Evolutionary conservation across 352 stramenopile genomes (phyloP), one percentile per base, ranked within the genome.

Genomic region (Aphanomyces cochlioides): DNA sequence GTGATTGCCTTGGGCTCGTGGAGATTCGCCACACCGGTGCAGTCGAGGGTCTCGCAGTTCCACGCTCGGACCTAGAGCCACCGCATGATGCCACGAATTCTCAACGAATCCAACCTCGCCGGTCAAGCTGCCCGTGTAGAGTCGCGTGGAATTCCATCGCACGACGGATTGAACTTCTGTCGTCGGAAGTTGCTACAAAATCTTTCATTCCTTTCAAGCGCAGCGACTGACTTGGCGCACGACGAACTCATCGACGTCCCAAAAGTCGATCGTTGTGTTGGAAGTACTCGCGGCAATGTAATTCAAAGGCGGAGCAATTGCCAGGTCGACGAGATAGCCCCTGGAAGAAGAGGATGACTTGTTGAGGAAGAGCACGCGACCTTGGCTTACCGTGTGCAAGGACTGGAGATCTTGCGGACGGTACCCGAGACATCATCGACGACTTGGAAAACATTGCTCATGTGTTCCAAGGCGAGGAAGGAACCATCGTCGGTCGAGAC

Each of bases 251-350:
- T 17, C 10, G 38, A 17, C 43, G 41, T 67, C 59, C 59, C 59
- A 67, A 37, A 53, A 67, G 19, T 67, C 48, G 59, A 67, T 67
- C 4, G 59, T 67, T 12, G 59, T 50, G 59, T 38, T 50, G 19
- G 39, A 57, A 17, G 59, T 67, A 40, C 40, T 67, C 13, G 13
- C 43, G 41, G 56, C 40, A 13, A 67, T 50, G 41, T 67, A 67
- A 56, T 67, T 45, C 39, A 48, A 15, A 17, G 41, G 19, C 5
- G 59, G 59, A 4, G 43, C 59, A 45, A 36, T 5, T 3, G 38
- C 48, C 2, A 50, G 15, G 41, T 67, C 59, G n/a, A 67, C 39
- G 5, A 67, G 56, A 4, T 56, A 19, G 1, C 59, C 59, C 10
- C 59, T 67, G 19, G 8, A 17, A n/a, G 21, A 10, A 37, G 21